A percentile compares a stretch with the other conserved stretches of the same genome.
phyloP scores from a whole-genome alignment of 805 yeast species.

The Sugiyamaella qingdaonensis region DNA sequence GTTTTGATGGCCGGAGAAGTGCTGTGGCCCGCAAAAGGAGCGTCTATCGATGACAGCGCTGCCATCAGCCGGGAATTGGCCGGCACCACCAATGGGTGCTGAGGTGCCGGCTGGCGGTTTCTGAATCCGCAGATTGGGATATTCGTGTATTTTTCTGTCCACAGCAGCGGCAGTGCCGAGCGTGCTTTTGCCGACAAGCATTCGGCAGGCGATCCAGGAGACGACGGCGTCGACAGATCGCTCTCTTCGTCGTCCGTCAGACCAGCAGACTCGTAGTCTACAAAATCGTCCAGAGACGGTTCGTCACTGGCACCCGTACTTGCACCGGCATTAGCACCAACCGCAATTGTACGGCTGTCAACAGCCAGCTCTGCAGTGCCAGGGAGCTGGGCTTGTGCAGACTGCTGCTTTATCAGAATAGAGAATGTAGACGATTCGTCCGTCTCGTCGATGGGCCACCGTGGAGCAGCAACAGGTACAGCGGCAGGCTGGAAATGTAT shows the following conservation, averaged over 20 bases:
- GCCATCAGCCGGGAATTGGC: conserved; percentile 21
- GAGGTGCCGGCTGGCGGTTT: conserved; percentile 10
- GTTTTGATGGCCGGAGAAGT: conserved; percentile 3
- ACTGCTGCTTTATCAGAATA: conserved; percentile 14
- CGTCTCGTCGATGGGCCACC: conserved; percentile 26
- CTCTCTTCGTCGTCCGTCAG: conserved; percentile 16
- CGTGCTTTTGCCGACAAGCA: not conserved
- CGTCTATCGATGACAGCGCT: conserved; percentile 24
- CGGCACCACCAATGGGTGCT: not conserved
- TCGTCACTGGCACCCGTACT: conserved; percentile 3
- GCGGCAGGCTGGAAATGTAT: not conserved
- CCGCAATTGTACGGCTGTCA: not conserved
- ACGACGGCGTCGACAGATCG: conserved; percentile 5
- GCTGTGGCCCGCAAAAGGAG: conserved; percentile 3
- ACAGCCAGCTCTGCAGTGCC: not conserved
- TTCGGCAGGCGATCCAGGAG: conserved; percentile 14
- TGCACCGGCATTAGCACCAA: not conserved
- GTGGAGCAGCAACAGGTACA: not conserved
- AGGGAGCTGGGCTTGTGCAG: not conserved
- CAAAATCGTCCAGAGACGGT: conserved; percentile 21
- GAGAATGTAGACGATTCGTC: conserved; percentile 27
- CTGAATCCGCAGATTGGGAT: conserved; percentile 26
- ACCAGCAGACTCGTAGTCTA: conserved; percentile 22
- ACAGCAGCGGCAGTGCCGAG: conserved; percentile 1
- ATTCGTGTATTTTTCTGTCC: conserved; percentile 13